phyloP scores from a whole-genome alignment of 2,329 filamentous ascomycete genomes.

The Neofusicoccum parvum region DNA sequence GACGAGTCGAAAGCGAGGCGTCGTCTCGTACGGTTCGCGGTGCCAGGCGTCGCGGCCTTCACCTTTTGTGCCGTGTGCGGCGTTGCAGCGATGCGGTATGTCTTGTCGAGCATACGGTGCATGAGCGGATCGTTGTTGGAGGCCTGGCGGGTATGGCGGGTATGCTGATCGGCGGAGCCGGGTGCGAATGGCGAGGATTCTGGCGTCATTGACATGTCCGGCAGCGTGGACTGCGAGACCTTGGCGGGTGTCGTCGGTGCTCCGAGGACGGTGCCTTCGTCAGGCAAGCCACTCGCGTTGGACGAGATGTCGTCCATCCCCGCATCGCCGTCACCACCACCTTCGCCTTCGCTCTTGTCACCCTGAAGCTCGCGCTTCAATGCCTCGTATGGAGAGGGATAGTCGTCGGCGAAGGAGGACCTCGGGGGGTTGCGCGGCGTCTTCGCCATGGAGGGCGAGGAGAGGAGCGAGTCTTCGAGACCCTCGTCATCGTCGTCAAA shows the following conservation, averaged over 20 bases:
- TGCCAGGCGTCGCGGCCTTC: slow-evolving; percentile 76
- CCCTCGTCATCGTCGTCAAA: slow-evolving; percentile 37
- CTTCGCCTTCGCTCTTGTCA: slow-evolving; percentile 33
- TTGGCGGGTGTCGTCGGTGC: slow-evolving; percentile 39
- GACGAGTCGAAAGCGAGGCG: slow-evolving; percentile 42
- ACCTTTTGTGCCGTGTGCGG: slow-evolving; percentile 64
- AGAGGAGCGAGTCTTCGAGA: slow-evolving; percentile 64
- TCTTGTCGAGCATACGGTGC: slow-evolving; percentile 92
- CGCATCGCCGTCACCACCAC: slow-evolving; percentile 25
- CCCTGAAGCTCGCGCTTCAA: slow-evolving; percentile 68
- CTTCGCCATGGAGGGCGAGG: slow-evolving; percentile 54
- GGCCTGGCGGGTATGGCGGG: slow-evolving; percentile 40
- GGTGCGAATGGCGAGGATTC: slow-evolving; percentile 57
- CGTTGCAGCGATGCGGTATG: slow-evolving; percentile 89
- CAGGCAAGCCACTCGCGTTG: slow-evolving; percentile 32
- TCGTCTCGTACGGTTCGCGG: slow-evolving; percentile 39
- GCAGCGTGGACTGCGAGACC: slow-evolving; percentile 34
- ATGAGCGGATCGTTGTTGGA: slow-evolving; percentile 73
- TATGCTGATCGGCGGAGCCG: slow-evolving; percentile 41
- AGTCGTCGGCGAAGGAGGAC: slow-evolving; percentile 59
- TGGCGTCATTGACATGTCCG: slow-evolving; percentile 46
- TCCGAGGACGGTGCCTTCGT: slow-evolving; percentile 28
- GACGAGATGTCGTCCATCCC: slow-evolving; percentile 8
- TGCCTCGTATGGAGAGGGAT: slow-evolving; percentile 76
- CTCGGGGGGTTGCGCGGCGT: slow-evolving; percentile 56